A percentile compares a stretch with the other conserved stretches of the same genome.
These are phyloP conservation scores for Pythium aristosporum DNA, from an alignment of 352 stramenopile genomes.

Conservation along the genomic window DNA sequence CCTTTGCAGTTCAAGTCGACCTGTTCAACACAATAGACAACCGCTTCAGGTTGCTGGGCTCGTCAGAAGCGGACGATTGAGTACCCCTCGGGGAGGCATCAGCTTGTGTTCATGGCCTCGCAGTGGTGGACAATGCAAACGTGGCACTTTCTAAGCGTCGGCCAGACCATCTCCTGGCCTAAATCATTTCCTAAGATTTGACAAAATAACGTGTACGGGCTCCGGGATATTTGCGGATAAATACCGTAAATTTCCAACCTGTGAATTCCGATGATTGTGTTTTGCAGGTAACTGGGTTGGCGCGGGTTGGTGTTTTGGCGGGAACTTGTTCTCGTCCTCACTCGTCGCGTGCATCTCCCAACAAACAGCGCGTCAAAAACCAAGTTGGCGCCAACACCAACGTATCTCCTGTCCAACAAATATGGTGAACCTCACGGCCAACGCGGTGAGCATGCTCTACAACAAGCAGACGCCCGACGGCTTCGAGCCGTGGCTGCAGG, in stretches of 20 bases:
- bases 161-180: conserved; percentile 2
- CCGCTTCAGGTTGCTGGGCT: background rate
- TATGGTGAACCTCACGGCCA: conserved; percentile 85
- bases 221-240: background rate
- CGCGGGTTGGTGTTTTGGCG: conserved; percentile 23
- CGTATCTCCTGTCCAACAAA: conserved; percentile 1
- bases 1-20: too few relatives aligned
- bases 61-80: background rate
- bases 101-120: conserved; percentile 14
- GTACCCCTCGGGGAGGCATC: background rate
- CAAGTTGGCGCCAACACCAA: conserved; percentile 16
- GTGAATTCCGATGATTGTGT: background rate
- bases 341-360: background rate
- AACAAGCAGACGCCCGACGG: conserved; percentile 79
- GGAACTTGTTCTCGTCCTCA: conserved; percentile 8
- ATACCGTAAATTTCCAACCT: background rate
- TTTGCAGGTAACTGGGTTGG: background rate
- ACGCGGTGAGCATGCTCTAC: conserved; percentile 86
- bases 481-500: conserved; percentile 86
- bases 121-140: conserved; percentile 19
- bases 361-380: conserved; percentile 8
- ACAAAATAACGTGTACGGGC: background rate
- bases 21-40: too few relatives aligned
- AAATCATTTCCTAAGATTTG: background rate
- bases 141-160: conserved; percentile 6